Evolutionary conservation across 78 protist genomes (phyloP).

Genomic region (Trichosphaerium sp.): DNA sequence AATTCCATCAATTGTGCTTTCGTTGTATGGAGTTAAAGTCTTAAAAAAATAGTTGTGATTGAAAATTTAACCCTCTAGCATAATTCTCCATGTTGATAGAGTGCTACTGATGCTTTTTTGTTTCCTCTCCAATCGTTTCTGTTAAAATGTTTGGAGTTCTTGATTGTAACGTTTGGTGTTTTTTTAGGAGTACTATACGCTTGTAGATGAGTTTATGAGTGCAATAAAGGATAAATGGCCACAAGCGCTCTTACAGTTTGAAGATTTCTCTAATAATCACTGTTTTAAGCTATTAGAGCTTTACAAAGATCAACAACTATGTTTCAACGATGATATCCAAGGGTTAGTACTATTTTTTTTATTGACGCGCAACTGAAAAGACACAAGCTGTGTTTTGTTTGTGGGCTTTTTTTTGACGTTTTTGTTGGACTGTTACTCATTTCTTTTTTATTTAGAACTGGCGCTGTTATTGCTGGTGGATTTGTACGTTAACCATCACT

Average conservation of each 20-base stretch:
- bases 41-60: neutral
- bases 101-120: too few species aligned
- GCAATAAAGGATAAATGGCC: conserved; percentile 65
- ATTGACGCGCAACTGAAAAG: neutral
- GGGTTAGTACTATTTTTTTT: conserved; percentile 32
- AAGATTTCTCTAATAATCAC: conserved; percentile 78
- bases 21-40: neutral
- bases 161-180: neutral
- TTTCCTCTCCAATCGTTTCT: too few species aligned
- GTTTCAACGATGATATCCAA: conserved; percentile 97
- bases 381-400: too few species aligned
- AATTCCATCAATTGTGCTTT: neutral
- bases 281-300: conserved; percentile 64
- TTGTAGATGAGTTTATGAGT: conserved; percentile 77
- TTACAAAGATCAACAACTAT: conserved; percentile 50
- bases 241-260: conserved; percentile 63
- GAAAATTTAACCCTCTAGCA: too few species aligned
- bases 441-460: conserved; percentile 51
- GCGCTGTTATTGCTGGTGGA: conserved; percentile 60
- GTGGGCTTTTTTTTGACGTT: too few species aligned
- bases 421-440: neutral
- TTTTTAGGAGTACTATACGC: conserved; percentile 43
- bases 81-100: too few species aligned
- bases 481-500: neutral
- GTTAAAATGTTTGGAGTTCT: neutral